Conservation (phyloP, 1,284 basidiomycete species). For the Veloboletus limbatus region DNA sequence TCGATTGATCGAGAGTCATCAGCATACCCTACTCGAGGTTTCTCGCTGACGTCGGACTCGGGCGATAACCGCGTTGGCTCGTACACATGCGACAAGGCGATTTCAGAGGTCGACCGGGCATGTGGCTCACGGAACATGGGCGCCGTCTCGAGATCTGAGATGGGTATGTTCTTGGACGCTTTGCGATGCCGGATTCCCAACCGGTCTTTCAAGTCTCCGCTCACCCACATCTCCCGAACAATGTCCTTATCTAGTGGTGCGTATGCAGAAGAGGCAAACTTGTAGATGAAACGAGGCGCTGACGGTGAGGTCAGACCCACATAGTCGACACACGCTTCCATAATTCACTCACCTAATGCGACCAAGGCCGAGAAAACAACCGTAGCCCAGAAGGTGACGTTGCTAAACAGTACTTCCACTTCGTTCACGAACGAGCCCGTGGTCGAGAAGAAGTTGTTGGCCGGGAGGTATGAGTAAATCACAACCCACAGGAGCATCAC, state of each 20-base stretch:
- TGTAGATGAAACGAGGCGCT: constrained; percentile 75
- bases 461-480: constrained; percentile 74
- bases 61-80: constrained; percentile 44
- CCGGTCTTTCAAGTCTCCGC: constrained; percentile 78
- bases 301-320: constrained; percentile 20
- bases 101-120: constrained; percentile 59
- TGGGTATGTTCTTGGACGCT: constrained; percentile 39
- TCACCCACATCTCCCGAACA: constrained; percentile 87
- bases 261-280: constrained; percentile 66
- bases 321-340: background rate
- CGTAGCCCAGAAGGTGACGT: constrained; percentile 80
- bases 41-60: constrained; percentile 20
- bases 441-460: constrained; percentile 31
- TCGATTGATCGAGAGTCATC: constrained; percentile 7
- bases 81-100: constrained; percentile 40
- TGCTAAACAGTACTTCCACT: constrained; percentile 71
- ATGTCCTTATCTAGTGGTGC: constrained; percentile 80
- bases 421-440: constrained; percentile 73
- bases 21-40: constrained; percentile 1
- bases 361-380: constrained; percentile 67
- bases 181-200: constrained; percentile 70
- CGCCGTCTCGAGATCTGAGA: constrained; percentile 49
- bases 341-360: constrained; percentile 59
- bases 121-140: constrained; percentile 70
- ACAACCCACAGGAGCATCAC: constrained; percentile 84